Evolutionary conservation across 768 basidiomycete genomes (phyloP).

Genomic region (Kwoniella sp.): DNA sequence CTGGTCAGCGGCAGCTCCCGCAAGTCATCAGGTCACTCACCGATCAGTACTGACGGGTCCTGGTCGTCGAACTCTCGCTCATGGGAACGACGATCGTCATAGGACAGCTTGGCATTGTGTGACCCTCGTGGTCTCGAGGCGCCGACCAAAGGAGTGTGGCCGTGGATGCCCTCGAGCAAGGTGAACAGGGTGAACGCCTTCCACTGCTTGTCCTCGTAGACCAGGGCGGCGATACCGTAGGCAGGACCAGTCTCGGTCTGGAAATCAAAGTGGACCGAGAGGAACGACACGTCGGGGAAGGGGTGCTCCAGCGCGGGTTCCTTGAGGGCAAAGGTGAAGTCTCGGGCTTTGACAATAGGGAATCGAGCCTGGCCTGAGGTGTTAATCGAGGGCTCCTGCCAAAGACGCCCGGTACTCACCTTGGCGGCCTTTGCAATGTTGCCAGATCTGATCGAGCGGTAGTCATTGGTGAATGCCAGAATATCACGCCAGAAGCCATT

Average conservation of each 20-base stretch:
- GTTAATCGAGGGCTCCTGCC: no score
- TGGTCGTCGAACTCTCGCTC: slow-evolving; percentile 54
- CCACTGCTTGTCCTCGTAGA: slow-evolving; percentile 53
- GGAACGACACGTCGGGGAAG: slow-evolving; percentile 34
- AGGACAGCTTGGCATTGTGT: slow-evolving; percentile 55
- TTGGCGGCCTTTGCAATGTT: slow-evolving; percentile 34
- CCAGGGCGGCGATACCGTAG: slow-evolving; percentile 28
- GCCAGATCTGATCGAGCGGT: slow-evolving; percentile 25
- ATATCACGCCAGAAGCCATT: slow-evolving; percentile 37
- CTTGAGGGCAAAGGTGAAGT: slow-evolving; percentile 22
- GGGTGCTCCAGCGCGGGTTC: slow-evolving; percentile 22
- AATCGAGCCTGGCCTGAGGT: slow-evolving; percentile 29
- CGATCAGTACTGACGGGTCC: slow-evolving; percentile 59
- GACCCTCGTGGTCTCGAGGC: slow-evolving; percentile 53
- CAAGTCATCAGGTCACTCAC: slow-evolving; percentile 9
- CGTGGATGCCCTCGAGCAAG: slow-evolving; percentile 59
- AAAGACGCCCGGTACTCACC: slow-evolving; percentile 13
- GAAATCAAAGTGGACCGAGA: slow-evolving; percentile 30
- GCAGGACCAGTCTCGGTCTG: slow-evolving; percentile 27
- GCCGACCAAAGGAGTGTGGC: slow-evolving; percentile 56
- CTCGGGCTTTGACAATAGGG: slow-evolving; percentile 23
- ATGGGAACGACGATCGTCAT: slow-evolving; percentile 24
- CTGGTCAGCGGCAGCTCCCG: not conserved
- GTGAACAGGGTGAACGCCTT: slow-evolving; percentile 62
- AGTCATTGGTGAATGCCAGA: slow-evolving; percentile 37